Conservation (phyloP, 2,329 filamentous ascomycete genomes). For the Coleophoma crateriformis region DNA sequence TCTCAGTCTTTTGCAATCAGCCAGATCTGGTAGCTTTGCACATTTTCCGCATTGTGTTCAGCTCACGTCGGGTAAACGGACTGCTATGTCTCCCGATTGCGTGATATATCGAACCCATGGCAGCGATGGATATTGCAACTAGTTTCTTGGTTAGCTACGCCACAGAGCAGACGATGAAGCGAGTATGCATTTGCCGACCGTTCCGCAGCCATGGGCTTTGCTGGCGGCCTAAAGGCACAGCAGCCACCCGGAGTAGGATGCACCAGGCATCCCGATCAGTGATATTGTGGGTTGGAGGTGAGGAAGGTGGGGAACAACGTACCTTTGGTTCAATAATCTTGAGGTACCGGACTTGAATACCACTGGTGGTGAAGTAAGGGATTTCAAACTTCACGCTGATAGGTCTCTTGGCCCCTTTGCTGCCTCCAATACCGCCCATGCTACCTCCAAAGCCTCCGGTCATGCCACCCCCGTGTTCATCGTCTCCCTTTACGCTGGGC, state of each 20-base stretch:
- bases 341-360: slow-evolving; percentile 95
- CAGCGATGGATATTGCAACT: slow-evolving; percentile 93
- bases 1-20: neutral
- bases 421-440: slow-evolving; percentile 83
- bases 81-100: slow-evolving; percentile 93
- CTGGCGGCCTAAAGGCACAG: neutral
- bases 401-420: slow-evolving; percentile 85
- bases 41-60: slow-evolving; percentile 4
- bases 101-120: slow-evolving; percentile 99
- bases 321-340: slow-evolving; percentile 99
- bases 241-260: neutral
- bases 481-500: slow-evolving; percentile 89
- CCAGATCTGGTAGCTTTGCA: neutral
- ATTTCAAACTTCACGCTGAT: slow-evolving; percentile 99
- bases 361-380: slow-evolving; percentile 99
- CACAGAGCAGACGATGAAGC: neutral
- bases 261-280: neutral
- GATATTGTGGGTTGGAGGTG: neutral
- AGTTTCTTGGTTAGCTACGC: slow-evolving; percentile 3
- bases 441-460: slow-evolving; percentile 94
- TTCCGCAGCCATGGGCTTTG: neutral
- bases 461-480: slow-evolving; percentile 95
- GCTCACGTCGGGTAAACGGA: slow-evolving; percentile 73
- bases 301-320: slow-evolving; percentile 26
- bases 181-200: neutral